These are phyloP conservation scores for Fusarium begoniae DNA, from an alignment of 2,329 filamentous ascomycete species.

Conservation along the genomic window DNA sequence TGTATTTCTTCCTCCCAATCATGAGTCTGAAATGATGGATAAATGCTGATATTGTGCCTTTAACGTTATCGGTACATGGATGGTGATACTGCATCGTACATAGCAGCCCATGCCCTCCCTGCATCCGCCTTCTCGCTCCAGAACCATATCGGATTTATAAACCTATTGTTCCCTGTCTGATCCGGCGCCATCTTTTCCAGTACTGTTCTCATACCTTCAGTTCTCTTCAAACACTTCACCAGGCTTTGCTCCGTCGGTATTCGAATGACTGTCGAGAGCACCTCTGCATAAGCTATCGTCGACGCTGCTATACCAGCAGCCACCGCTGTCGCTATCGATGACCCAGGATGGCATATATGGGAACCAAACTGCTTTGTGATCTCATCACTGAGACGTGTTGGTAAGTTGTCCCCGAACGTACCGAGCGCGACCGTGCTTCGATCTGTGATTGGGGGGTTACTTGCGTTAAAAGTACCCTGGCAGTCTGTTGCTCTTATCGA, in stretches of 20 bases:
- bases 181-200: background rate
- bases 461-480: fast-evolving
- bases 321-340: background rate
- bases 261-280: background rate
- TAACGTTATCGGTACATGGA: background rate
- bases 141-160: background rate
- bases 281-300: background rate
- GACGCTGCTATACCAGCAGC: background rate
- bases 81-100: background rate
- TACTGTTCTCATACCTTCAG: background rate
- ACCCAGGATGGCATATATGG: background rate
- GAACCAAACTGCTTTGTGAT: fast-evolving
- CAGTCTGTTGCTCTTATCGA: background rate
- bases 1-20: fast-evolving
- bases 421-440: fast-evolving
- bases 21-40: fast-evolving
- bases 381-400: background rate
- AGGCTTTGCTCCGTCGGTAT: background rate
- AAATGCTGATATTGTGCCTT: background rate
- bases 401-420: background rate
- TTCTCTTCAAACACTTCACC: background rate
- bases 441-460: background rate
- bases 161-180: background rate
- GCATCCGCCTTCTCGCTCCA: background rate
- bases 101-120: background rate